Percentiles rank a stretch among this genome's conserved stretches.
These are phyloP conservation scores for Whalleya microplaca DNA, from an alignment of 2,329 filamentous ascomycete genomes.

Conservation along the genomic window DNA sequence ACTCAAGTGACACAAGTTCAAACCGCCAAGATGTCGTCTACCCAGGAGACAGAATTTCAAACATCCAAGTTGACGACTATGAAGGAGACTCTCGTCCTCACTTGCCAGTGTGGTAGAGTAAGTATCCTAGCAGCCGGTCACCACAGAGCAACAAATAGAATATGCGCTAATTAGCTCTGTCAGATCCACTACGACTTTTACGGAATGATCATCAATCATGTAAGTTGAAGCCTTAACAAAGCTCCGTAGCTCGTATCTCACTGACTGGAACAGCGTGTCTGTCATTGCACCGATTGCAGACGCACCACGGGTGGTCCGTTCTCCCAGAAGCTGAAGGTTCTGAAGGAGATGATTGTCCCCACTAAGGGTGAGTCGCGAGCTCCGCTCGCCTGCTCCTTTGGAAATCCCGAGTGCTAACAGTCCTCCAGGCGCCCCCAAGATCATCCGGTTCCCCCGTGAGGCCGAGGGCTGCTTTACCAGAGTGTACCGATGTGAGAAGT, in stretches of 20 bases:
- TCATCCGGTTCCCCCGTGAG: not conserved
- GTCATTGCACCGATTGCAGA: conserved; percentile 18
- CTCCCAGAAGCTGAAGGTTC: conserved; percentile 2
- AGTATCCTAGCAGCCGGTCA: not conserved
- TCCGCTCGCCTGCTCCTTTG: not conserved
- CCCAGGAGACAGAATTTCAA: not conserved
- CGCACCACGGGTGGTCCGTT: conserved; percentile 12
- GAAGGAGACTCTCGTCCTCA: not conserved
- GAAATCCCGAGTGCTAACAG: not conserved
- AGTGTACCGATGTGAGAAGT: conserved; percentile 5
- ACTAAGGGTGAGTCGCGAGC: conserved; percentile 2
- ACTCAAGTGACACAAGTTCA: no score
- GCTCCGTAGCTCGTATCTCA: not conserved
- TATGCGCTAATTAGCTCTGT: conserved; percentile 1
- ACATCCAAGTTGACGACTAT: not conserved
- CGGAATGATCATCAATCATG: not conserved
- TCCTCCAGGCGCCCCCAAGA: not conserved
- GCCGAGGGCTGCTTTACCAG: not conserved
- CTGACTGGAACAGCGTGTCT: conserved; percentile 17
- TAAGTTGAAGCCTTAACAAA: conserved; percentile 4
- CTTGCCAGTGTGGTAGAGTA: conserved; percentile 15
- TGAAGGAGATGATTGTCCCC: not conserved
- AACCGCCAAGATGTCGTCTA: no score
- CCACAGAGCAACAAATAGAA: not conserved
- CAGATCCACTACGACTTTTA: conserved; percentile 1